Evolutionary conservation across 176 grass and related monocot genomes (phyloP).

Genomic region (Dendrocalamus sinicus): DNA sequence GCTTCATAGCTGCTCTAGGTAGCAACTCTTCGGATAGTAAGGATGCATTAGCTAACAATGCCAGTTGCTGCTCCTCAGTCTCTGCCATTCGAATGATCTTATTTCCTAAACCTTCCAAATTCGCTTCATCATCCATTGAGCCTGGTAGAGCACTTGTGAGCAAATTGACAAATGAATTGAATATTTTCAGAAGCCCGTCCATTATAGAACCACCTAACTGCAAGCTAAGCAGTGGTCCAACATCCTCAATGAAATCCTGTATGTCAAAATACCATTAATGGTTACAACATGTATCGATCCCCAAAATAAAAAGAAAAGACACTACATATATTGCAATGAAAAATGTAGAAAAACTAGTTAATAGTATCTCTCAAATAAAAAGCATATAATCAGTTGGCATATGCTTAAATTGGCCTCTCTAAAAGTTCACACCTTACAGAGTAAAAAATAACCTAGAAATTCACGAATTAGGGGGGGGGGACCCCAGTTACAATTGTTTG

Average conservation of each 20-base stretch:
- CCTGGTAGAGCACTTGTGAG: slow-evolving; percentile 82
- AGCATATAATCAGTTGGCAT: background rate
- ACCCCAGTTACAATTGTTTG: slow-evolving; percentile 1
- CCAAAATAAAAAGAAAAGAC: slow-evolving; percentile 11
- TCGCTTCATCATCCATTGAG: slow-evolving; percentile 75
- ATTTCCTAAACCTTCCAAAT: slow-evolving; percentile 79
- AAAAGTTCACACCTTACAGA: background rate
- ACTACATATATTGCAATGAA: background rate
- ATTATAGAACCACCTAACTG: slow-evolving; percentile 75
- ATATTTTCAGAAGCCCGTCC: slow-evolving; percentile 86
- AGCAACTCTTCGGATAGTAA: slow-evolving; percentile 93
- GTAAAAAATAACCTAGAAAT: background rate
- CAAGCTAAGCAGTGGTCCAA: slow-evolving; percentile 81
- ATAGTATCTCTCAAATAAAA: background rate
- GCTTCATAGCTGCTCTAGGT: slow-evolving; percentile 84
- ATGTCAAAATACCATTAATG: slow-evolving; percentile 33
- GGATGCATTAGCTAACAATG: slow-evolving; percentile 90
- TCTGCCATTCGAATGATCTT: slow-evolving; percentile 85
- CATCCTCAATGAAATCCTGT: slow-evolving; percentile 97
- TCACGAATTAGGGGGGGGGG: background rate
- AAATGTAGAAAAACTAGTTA: background rate
- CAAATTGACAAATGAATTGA: slow-evolving; percentile 78
- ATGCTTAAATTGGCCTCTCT: background rate
- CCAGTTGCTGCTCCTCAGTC: slow-evolving; percentile 79
- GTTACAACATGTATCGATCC: slow-evolving; percentile 5